Conservation (phyloP, 108 stramenopile genomes). For the Conticribra weissflogii region DNA sequence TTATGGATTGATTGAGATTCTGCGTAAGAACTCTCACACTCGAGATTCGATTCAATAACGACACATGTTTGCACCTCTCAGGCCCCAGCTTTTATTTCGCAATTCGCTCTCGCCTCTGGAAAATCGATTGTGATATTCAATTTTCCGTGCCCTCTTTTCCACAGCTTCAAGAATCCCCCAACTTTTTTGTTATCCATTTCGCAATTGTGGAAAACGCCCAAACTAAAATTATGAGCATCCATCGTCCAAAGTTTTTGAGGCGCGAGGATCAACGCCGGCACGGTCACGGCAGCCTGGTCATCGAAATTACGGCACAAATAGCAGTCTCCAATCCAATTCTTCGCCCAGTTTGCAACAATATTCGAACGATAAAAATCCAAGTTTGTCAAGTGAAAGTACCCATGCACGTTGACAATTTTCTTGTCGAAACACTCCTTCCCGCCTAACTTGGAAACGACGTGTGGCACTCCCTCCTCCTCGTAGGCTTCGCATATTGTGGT, state of each 20-base stretch:
- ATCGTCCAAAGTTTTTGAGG: conserved; percentile 40
- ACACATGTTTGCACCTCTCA: too few relatives aligned
- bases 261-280: conserved; percentile 50
- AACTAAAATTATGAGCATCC: conserved; percentile 19
- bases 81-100: neutral
- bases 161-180: conserved; percentile 1
- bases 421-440: neutral
- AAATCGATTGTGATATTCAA: neutral
- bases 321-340: conserved; percentile 47
- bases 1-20: too few relatives aligned
- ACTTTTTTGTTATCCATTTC: conserved; percentile 37
- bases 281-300: conserved; percentile 60
- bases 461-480: neutral
- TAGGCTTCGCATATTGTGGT: conserved; percentile 23
- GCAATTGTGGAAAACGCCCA: conserved; percentile 50
- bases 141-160: neutral
- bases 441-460: neutral
- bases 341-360: conserved; percentile 12
- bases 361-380: conserved; percentile 52
- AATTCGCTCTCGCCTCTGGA: neutral
- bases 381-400: conserved; percentile 59
- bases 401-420: conserved; percentile 36
- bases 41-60: too few relatives aligned
- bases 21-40: too few relatives aligned
- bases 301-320: conserved; percentile 46